phyloP scores from a whole-genome alignment of 2,329 filamentous ascomycete genomes.

The Colletotrichum costaricense region DNA sequence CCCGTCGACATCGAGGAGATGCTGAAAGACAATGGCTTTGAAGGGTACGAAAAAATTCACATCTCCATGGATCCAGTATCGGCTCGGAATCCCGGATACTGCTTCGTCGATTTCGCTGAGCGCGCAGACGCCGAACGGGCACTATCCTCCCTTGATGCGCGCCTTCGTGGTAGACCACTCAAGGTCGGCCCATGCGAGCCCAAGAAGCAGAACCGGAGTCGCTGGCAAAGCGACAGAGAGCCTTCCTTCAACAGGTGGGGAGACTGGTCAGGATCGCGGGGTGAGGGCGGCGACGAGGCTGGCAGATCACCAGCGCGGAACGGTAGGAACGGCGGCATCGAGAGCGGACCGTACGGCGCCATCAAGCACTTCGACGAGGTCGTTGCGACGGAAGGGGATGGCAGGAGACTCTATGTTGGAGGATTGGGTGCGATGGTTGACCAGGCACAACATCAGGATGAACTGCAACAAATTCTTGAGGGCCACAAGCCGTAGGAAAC shows the following conservation, averaged over 20 bases:
- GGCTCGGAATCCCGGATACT: conserved; percentile 78
- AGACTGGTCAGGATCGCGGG: conserved; percentile 49
- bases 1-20: conserved; percentile 71
- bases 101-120: conserved; percentile 75
- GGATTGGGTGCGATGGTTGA: conserved; percentile 61
- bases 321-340: conserved; percentile 10
- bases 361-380: conserved; percentile 46
- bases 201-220: conserved; percentile 49
- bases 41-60: conserved; percentile 65
- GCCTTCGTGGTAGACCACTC: conserved; percentile 68
- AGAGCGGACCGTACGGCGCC: conserved; percentile 43
- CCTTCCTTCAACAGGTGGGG: conserved; percentile 55
- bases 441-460: conserved; percentile 57
- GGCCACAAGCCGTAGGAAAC: conserved; percentile 55
- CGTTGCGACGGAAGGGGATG: conserved; percentile 42
- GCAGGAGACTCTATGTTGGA: conserved; percentile 61
- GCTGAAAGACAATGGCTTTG: conserved; percentile 56
- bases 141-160: conserved; percentile 65
- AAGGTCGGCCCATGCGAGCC: conserved; percentile 74
- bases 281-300: conserved; percentile 29
- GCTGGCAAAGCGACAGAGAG: conserved; percentile 37
- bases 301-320: neutral
- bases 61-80: conserved; percentile 77
- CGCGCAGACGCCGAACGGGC: conserved; percentile 67
- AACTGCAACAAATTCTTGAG: conserved; percentile 59